A percentile compares a stretch with the other conserved stretches of the same genome.
Evolutionary conservation across 2,329 filamentous ascomycete species (phyloP).

Genomic region (Aspergillus fijiensis): DNA sequence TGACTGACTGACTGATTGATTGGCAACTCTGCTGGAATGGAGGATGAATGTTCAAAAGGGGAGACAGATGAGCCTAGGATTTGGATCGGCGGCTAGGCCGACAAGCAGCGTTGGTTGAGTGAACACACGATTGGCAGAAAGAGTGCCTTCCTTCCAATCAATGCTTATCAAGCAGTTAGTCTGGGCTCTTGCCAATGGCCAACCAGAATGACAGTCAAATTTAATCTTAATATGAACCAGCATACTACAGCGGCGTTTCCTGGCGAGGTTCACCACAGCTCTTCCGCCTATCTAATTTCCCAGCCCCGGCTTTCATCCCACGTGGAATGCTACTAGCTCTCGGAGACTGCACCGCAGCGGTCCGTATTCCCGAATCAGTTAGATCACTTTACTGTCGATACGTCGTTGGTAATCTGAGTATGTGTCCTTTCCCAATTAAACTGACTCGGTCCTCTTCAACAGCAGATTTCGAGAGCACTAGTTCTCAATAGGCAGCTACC

Average conservation of each 20-base stretch:
- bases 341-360: constrained; percentile 1
- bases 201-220: neutral
- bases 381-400: neutral
- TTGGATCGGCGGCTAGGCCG: neutral
- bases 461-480: neutral
- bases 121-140: neutral
- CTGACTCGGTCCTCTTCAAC: constrained; percentile 10
- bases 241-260: neutral
- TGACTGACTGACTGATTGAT: neutral
- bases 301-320: constrained; percentile 14
- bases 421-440: constrained; percentile 14
- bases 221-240: neutral
- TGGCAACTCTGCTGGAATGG: too few species aligned
- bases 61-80: neutral
- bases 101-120: neutral
- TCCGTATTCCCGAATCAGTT: constrained; percentile 1
- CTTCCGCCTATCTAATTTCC: neutral
- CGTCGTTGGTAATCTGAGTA: neutral
- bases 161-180: neutral
- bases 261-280: neutral
- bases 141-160: neutral
- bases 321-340: constrained; percentile 10
- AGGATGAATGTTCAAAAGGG: neutral
- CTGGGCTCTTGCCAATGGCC: neutral
- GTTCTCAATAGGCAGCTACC: neutral